These are phyloP conservation scores for Davidsoniella virescens DNA, from an alignment of 2,329 filamentous ascomycete genomes.

Conservation along the genomic window DNA sequence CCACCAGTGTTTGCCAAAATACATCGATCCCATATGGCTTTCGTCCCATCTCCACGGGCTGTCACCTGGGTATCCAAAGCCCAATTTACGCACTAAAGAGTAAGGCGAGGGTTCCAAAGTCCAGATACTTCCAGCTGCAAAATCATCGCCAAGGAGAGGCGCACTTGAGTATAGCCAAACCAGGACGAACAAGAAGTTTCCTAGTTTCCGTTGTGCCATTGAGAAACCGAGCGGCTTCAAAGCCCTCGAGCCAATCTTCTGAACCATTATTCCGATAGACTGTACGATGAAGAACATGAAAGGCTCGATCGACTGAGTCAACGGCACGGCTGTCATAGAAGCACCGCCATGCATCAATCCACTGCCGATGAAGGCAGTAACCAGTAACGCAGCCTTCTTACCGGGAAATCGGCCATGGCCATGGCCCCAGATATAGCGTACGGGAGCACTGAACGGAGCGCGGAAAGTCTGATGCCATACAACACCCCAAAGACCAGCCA, in stretches of 20 bases:
- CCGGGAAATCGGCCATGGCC: slow-evolving; percentile 19
- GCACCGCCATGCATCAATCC: slow-evolving; percentile 56
- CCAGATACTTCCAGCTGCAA: slow-evolving; percentile 59
- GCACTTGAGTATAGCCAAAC: slow-evolving; percentile 54
- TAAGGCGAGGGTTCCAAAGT: slow-evolving; percentile 68
- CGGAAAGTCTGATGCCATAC: slow-evolving; percentile 92
- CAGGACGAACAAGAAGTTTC: slow-evolving; percentile 46
- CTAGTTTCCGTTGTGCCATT: slow-evolving; percentile 27
- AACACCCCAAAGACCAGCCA: slow-evolving; percentile 67
- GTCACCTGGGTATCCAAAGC: slow-evolving; percentile 44
- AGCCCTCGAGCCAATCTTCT: slow-evolving; percentile 25
- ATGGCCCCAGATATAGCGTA: slow-evolving; percentile 27
- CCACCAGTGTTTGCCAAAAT: slow-evolving; percentile 48
- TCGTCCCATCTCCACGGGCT: slow-evolving; percentile 51
- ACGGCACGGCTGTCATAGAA: slow-evolving; percentile 47
- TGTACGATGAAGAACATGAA: slow-evolving; percentile 59
- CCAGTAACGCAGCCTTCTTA: slow-evolving; percentile 18
- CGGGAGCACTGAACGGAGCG: slow-evolving; percentile 48
- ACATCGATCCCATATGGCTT: slow-evolving; percentile 35
- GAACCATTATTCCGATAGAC: slow-evolving; percentile 45
- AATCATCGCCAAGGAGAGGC: slow-evolving; percentile 55
- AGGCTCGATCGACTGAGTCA: slow-evolving; percentile 34
- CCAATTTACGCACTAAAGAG: slow-evolving; percentile 50
- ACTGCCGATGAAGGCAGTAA: slow-evolving; percentile 47
- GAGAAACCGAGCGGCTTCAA: slow-evolving; percentile 23